Percentiles rank a stretch among this genome's conserved stretches.
Conservation (phyloP, 108 stramenopile species). For the Discostella pseudostelligera region DNA sequence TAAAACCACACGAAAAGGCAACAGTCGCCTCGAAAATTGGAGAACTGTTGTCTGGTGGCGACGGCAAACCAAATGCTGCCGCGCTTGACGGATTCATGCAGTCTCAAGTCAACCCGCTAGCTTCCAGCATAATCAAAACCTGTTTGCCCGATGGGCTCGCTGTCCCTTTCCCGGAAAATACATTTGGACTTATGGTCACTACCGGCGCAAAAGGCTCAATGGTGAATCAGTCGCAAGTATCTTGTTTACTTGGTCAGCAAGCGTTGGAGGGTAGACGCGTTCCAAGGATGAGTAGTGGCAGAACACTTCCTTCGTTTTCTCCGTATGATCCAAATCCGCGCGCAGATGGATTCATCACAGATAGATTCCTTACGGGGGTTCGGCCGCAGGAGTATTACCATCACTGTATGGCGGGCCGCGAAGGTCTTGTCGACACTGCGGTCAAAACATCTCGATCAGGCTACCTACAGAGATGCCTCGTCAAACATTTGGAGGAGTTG, state of each 20-base stretch:
- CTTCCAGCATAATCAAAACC: slow-evolving; percentile 91
- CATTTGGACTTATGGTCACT: slow-evolving; percentile 96
- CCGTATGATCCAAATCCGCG: slow-evolving; percentile 96
- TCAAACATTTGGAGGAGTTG: slow-evolving; percentile 97
- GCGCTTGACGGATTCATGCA: slow-evolving; percentile 95
- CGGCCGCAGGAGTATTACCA: slow-evolving; percentile 99
- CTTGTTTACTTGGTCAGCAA: slow-evolving; percentile 99
- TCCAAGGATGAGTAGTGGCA: slow-evolving; percentile 94
- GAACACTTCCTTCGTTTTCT: slow-evolving; percentile 96
- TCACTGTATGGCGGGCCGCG: slow-evolving; percentile 99
- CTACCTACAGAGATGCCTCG: slow-evolving; percentile 98
- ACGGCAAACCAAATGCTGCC: slow-evolving; percentile 83
- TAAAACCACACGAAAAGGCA: slow-evolving; percentile 85
- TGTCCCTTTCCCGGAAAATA: slow-evolving; percentile 96
- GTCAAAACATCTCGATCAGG: slow-evolving; percentile 99
- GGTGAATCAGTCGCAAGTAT: slow-evolving; percentile 98
- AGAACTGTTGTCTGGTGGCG: slow-evolving; percentile 72
- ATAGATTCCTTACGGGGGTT: slow-evolving; percentile 97
- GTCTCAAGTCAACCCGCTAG: slow-evolving; percentile 88
- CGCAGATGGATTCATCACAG: slow-evolving; percentile 98
- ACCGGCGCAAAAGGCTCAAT: slow-evolving; percentile 99
- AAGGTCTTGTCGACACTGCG: slow-evolving; percentile 95
- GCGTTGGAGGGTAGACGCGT: slow-evolving; percentile 99
- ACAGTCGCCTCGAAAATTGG: slow-evolving; percentile 75
- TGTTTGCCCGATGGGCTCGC: slow-evolving; percentile 96